Base-by-base conservation (phyloP, 169 alveolate genomes). In the Eimeria necatrix region DNA sequence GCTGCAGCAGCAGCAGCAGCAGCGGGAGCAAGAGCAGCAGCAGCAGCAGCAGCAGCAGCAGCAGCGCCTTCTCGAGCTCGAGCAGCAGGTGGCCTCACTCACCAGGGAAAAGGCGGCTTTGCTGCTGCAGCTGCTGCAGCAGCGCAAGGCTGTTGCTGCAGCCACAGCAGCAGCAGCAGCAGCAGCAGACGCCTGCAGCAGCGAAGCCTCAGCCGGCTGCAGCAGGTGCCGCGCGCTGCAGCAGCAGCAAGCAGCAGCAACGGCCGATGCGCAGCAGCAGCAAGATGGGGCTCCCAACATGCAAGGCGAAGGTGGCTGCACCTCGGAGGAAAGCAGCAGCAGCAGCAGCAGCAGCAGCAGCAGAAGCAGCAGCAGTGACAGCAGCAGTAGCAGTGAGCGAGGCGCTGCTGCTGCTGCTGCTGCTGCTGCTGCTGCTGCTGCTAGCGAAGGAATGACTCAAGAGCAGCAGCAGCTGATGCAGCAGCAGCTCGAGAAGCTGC, bases 51-150 rank as follows among this genome's bases (percentile, higher is more conserved):
- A 71, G 81, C 81, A 71, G 81, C 81, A 71, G 49, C 51, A 71
- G 48, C 49, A 71, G 41, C 14, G 81, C 12, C 7, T 71, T 5
- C 22, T 32, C 48, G 49, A 71, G 81, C 46, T 71, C 51, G 51
- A 71, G 81, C 81, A 71, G 81, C 81, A 71, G 41, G 22, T 71
- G n/a, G 81, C 81, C 51, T 9, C 81, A 4, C 51, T 71, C 49
- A 71, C 81, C n/a, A 71, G 51, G 49, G 81, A 71, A 48, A 71
- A 71, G 48, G 81, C 81, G 14, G 46, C 81, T 14, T 12, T 71
- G 53, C 81, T 71, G 46, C 81, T 71, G 51, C 81, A 71, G 81
- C 51, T 71, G 81, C 51, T 71, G 81, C 81, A 71, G 81, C 81
- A 71, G 51, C 48, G 81, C 9, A 71, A 71, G 49, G 81, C 81